These are phyloP conservation scores for Cladophialophora carrionii DNA, from an alignment of 2,329 filamentous ascomycete species.

Conservation along the genomic window DNA sequence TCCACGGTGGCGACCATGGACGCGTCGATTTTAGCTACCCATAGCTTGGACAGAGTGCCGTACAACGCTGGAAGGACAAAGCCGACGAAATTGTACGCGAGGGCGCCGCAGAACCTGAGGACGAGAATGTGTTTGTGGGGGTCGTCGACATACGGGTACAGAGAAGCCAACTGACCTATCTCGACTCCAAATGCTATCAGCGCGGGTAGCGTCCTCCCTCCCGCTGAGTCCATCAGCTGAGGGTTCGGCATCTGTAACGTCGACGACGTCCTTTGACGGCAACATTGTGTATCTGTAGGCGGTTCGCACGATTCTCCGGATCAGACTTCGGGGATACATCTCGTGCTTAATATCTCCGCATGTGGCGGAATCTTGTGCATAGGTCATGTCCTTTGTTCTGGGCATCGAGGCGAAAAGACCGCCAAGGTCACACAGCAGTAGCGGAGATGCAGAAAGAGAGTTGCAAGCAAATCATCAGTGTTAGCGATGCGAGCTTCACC, in stretches of 20 bases:
- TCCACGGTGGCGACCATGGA: conserved; percentile 67
- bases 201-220: not conserved
- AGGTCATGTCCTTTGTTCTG: not conserved
- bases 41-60: conserved; percentile 68
- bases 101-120: conserved; percentile 57
- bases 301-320: conserved; percentile 12
- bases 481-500: conserved; percentile 9
- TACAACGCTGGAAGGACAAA: conserved; percentile 71
- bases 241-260: not conserved
- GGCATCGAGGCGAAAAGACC: not conserved
- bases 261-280: conserved; percentile 15
- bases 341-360: not conserved
- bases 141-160: not conserved
- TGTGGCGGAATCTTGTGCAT: not conserved
- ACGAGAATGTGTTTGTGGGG: not conserved
- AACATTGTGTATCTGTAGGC: conserved; percentile 24
- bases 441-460: not conserved
- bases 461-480: conserved; percentile 1
- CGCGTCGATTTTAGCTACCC: conserved; percentile 69
- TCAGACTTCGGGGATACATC: conserved; percentile 3
- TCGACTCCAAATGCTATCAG: conserved; percentile 13
- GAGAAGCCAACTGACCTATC: conserved; percentile 12
- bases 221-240: not conserved
- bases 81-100: conserved; percentile 65
- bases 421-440: conserved; percentile 22